A percentile compares a stretch with the other conserved stretches of the same genome.
phyloP scores from a whole-genome alignment of 768 basidiomycete species.

The Auriscalpium vulgare region DNA sequence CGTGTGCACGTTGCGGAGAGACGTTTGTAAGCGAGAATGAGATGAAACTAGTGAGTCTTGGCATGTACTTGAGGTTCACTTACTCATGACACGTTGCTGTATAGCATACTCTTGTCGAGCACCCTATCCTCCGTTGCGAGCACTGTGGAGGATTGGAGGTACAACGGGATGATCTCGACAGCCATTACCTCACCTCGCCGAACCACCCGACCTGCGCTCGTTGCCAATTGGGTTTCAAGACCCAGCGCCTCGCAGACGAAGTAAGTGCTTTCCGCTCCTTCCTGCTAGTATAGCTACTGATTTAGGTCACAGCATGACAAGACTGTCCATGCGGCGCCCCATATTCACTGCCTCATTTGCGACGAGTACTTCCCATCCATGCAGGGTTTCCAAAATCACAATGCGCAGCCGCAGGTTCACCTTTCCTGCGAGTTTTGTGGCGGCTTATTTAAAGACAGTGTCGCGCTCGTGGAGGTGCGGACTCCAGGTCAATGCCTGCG shows the following conservation, averaged over 20 bases:
- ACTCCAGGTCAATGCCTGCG: background rate
- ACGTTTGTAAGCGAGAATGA: conserved; percentile 1
- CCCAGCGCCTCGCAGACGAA: conserved; percentile 3
- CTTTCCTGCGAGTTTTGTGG: conserved; percentile 12
- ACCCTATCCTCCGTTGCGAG: conserved; percentile 12
- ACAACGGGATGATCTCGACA: conserved; percentile 5
- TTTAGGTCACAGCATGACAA: conserved; percentile 6
- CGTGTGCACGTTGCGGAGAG: conserved; percentile 6
- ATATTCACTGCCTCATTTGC: conserved; percentile 7
- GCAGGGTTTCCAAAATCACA: conserved; percentile 6
- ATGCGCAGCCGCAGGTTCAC: background rate
- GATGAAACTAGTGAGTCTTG: conserved; percentile 6
- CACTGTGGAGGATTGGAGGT: conserved; percentile 2
- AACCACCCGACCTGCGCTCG: conserved; percentile 5
- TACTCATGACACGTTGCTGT: too few relatives aligned
- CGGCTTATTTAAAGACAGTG: conserved; percentile 10
- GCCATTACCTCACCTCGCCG: conserved; percentile 10
- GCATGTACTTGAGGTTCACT: background rate
- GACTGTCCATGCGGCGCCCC: background rate
- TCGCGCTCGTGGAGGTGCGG: conserved; percentile 11
- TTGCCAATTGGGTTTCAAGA: conserved; percentile 8
- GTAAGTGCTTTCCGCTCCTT: background rate
- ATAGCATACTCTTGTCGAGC: conserved; percentile 8
- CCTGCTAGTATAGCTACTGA: background rate
- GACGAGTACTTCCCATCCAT: conserved; percentile 1